Base-by-base conservation (phyloP, 495 filamentous ascomycete genomes). In the Trichocladium antarcticum region DNA sequence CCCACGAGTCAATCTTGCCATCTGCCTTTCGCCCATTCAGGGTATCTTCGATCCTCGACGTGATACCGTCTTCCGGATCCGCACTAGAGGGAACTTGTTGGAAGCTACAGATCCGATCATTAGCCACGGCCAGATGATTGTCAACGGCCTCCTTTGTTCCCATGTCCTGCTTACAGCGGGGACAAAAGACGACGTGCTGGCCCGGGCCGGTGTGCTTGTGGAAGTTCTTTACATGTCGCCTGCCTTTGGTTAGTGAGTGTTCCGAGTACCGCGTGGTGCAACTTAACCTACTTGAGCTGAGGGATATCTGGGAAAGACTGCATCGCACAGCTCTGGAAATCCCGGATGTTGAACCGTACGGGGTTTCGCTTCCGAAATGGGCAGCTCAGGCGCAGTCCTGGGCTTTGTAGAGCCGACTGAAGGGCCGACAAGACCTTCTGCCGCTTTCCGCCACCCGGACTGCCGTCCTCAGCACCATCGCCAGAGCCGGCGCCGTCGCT, bases 301-400 rank as follows among this genome's bases (percentile, higher is more conserved):
- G 60, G 43, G 10, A 68, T 59, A 27, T 58, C 49, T 4, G 51
- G 40, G 16, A 54, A 65, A 5, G 49, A 45, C 27, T 55, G 59
- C 3, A 53, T 45, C 10, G 64, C 63, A 36, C 66, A 68, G 12
- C 17, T 45, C 12, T 51, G 49, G n/a, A 57, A 49, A 5, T 63
- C 61, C 20, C 64, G 60, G 36, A 67, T 47, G 24, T 67, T 68
- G 47, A 68, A 68, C 37, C 47, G 55, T 41, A 57, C 37, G n/a
- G 66, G 64, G 35, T 68, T 68, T 16, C 66, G 52, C 54, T 68
- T 68, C 28, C 66, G 59, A 36, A 62, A 68, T 6, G 66, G 66
- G 32, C 66, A 68, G 42, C 60, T 59, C 10, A 65, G 37, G 20
- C 31, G 46, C 17, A 42, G 10, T 1, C 6, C 20, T 7, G 27